Evolutionary conservation across 2,329 filamentous ascomycete species (phyloP).

Genomic region (Curvularia eragrostidis): DNA sequence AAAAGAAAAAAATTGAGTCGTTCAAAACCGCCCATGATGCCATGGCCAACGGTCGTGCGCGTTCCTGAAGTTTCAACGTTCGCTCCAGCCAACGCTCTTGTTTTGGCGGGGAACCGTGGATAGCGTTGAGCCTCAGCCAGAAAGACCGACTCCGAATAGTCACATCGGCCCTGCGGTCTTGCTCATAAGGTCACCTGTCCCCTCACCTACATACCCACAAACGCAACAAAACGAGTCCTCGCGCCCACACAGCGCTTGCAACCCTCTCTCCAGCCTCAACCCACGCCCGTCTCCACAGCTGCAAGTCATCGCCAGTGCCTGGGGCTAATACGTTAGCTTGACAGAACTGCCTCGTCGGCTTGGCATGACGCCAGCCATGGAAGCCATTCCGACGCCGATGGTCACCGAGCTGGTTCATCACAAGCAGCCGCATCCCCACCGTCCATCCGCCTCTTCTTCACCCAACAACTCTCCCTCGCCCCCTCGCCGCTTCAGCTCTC

Average conservation of each 20-base stretch:
- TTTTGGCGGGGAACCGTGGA: slow-evolving; percentile 14
- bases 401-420: slow-evolving; percentile 23
- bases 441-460: slow-evolving; percentile 27
- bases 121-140: slow-evolving; percentile 8
- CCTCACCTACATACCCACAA: neutral
- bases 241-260: neutral
- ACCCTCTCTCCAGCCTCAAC: neutral
- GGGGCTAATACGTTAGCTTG: slow-evolving; percentile 7
- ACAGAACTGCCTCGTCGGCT: slow-evolving; percentile 7
- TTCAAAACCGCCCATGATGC: slow-evolving; percentile 7
- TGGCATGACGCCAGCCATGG: slow-evolving; percentile 24
- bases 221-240: neutral
- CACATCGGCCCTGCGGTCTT: slow-evolving; percentile 3
- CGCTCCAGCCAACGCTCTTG: slow-evolving; percentile 10
- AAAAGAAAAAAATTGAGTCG: neutral
- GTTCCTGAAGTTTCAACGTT: slow-evolving; percentile 18
- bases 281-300: neutral
- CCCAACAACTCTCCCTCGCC: slow-evolving; percentile 13
- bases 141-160: slow-evolving; percentile 13
- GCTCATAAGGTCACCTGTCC: slow-evolving; percentile 6
- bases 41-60: slow-evolving; percentile 11
- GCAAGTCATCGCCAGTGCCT: slow-evolving; percentile 3
- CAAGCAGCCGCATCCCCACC: slow-evolving; percentile 22
- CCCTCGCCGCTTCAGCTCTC: slow-evolving; percentile 51
- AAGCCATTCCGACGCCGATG: slow-evolving; percentile 24